phyloP scores from a whole-genome alignment of 257 asterid genomes.

The Salvia rosmarinus region DNA sequence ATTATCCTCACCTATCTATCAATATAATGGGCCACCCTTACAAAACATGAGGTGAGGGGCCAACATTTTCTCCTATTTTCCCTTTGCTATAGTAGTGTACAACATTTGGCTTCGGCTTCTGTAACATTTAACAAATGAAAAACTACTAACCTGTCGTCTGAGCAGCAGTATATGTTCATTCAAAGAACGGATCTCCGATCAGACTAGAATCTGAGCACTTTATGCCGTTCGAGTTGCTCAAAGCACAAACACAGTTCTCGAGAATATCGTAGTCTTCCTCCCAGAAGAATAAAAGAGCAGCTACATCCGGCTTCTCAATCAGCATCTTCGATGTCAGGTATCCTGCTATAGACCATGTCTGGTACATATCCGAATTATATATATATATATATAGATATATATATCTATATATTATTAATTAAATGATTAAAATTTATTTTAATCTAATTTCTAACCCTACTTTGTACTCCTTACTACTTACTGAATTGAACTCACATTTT shows the following conservation, averaged over 20 bases:
- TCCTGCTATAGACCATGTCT: slow-evolving; percentile 90
- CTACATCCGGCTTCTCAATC: slow-evolving; percentile 69
- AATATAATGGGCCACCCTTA: background rate
- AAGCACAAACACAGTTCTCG: slow-evolving; percentile 76
- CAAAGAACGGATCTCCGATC: slow-evolving; percentile 10
- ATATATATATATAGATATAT: no score
- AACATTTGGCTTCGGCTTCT: no score
- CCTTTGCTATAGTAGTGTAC: no score
- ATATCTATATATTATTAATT: no score
- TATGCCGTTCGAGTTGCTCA: slow-evolving; percentile 62
- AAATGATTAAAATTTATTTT: no score
- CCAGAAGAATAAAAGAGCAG: slow-evolving; percentile 71
- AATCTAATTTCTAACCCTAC: no score
- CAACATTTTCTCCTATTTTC: background rate
- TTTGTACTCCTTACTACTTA: no score
- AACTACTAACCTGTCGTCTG: slow-evolving; percentile 14
- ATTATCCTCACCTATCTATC: background rate
- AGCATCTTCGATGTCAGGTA: slow-evolving; percentile 80
- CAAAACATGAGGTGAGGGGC: slow-evolving; percentile 26
- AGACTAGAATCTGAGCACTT: slow-evolving; percentile 90
- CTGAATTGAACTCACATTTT: no score
- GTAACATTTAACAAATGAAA: background rate
- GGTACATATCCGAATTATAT: no score
- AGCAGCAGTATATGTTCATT: slow-evolving; percentile 13
- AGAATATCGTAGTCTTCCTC: slow-evolving; percentile 91